These are phyloP conservation scores for Alternaria arborescens DNA, from an alignment of 2,329 filamentous ascomycete genomes.

Conservation along the genomic window DNA sequence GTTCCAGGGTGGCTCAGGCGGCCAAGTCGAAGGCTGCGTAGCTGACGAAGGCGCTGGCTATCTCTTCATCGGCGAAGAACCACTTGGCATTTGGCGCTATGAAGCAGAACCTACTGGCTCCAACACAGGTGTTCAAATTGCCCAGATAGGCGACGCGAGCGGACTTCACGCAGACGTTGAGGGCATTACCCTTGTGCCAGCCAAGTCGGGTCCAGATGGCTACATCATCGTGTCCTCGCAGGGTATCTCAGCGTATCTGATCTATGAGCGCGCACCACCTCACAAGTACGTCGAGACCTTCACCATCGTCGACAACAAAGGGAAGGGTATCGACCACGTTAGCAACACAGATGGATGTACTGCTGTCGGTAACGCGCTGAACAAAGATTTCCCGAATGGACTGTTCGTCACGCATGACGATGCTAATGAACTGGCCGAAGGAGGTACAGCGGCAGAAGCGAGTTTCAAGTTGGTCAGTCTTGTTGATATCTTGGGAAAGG, in stretches of 20 bases:
- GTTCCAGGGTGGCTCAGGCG: slow-evolving; percentile 61
- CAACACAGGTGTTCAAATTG: slow-evolving; percentile 47
- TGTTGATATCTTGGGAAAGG: slow-evolving; percentile 38
- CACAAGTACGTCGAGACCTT: slow-evolving; percentile 62
- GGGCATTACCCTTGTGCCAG: slow-evolving; percentile 62
- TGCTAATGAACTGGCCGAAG: slow-evolving; percentile 59
- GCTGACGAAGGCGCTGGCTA: slow-evolving; percentile 61
- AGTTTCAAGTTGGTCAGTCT: slow-evolving; percentile 60
- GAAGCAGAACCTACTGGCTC: slow-evolving; percentile 59
- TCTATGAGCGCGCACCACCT: slow-evolving; percentile 60
- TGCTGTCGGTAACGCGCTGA: slow-evolving; percentile 57
- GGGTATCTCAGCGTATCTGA: slow-evolving; percentile 62
- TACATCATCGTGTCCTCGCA: slow-evolving; percentile 64
- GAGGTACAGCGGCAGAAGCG: slow-evolving; percentile 57
- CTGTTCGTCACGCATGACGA: slow-evolving; percentile 64
- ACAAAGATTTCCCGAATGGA: slow-evolving; percentile 50
- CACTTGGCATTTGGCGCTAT: slow-evolving; percentile 62
- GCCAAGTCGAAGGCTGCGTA: slow-evolving; percentile 65
- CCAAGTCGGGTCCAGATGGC: slow-evolving; percentile 54
- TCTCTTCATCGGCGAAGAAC: slow-evolving; percentile 63
- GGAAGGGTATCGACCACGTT: slow-evolving; percentile 59
- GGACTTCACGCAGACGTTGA: slow-evolving; percentile 63
- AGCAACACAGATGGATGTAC: slow-evolving; percentile 64
- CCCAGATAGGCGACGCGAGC: slow-evolving; percentile 57
- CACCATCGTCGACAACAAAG: slow-evolving; percentile 55